Evolutionary conservation across 2,329 filamentous ascomycete genomes (phyloP), one percentile per base, ranked within the genome.

Genomic region (Ophiocordyceps unilateralis): DNA sequence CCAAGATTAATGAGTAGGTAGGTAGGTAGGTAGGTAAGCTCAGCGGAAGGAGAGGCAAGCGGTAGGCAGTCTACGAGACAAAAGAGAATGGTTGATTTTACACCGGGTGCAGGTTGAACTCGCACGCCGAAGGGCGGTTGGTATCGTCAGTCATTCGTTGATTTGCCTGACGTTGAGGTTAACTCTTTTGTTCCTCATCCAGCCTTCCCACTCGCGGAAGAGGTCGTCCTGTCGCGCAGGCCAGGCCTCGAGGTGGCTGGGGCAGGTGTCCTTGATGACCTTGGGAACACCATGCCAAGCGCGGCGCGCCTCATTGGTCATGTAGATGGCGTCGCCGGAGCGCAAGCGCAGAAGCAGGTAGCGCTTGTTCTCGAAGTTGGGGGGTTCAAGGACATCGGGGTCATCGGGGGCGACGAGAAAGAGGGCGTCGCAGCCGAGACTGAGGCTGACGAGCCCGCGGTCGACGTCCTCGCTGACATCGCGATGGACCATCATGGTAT

Each of bases 271-370:
- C 40, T 76, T 72, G 30, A 95, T 55, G 12, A 96, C 81, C 58
- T 88, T 91, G 6, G 91, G 88, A 12, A 96, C 87, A 12, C 84
- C 88, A 63, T 96, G 91, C 89, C 89, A 96, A 2, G 89, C 88
- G 61, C 86, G 93, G 38, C 91, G 71, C 4, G 84, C 81, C 45
- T 77, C 69, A 19, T 81, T 74, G 41, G 76, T 79, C 89, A 98
- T 96, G 55, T 93, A 87, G 1, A 96, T 76, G 1, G 79, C 86
- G 63, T 95, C 89, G 0, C 91, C 89, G 1, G 86, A 93, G 21
- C 79, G 71, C 32, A 96, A 66, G 20, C 81, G 70, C 30, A 93
- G 55, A 2, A 79, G 62, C 5, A 82, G 55, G 46, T 72, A 73
- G 21, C 64, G 62, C 50, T 72, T 74, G 5, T 58, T 43, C 28